A percentile compares a stretch with the other conserved stretches of the same genome.
Conservation (phyloP, 257 asterid genomes). For the Lithospermum erythrorhizon region DNA sequence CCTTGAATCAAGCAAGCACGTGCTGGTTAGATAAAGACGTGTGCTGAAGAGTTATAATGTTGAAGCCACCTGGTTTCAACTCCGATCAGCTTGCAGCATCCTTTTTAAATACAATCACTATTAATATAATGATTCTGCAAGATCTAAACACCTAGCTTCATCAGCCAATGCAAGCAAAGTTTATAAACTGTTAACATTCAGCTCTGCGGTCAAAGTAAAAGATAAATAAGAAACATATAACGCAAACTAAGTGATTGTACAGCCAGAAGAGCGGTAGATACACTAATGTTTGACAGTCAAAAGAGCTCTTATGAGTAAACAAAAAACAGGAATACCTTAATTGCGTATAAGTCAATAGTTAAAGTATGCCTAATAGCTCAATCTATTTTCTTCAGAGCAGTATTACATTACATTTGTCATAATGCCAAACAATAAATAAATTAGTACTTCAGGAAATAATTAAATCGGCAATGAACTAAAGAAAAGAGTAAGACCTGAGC, state of each 20-base stretch:
- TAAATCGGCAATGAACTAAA: slow-evolving; percentile 7
- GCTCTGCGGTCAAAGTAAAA: slow-evolving; percentile 47
- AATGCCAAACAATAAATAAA: slow-evolving; percentile 55
- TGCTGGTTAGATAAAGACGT: too few species aligned
- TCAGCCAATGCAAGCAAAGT: slow-evolving; percentile 78
- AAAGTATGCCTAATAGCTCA: slow-evolving; percentile 96
- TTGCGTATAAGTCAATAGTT: slow-evolving; percentile 86
- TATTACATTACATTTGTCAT: slow-evolving; percentile 65
- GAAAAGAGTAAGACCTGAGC: slow-evolving; percentile 62
- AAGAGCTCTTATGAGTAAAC: not conserved
- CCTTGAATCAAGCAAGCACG: slow-evolving; percentile 36
- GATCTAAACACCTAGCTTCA: slow-evolving; percentile 99
- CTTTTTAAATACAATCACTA: slow-evolving; percentile 94
- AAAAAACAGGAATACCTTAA: slow-evolving; percentile 45
- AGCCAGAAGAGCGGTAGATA: too few species aligned
- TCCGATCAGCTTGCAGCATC: slow-evolving; percentile 99
- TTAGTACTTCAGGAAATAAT: slow-evolving; percentile 15
- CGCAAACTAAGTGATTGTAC: too few species aligned
- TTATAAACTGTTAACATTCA: slow-evolving; percentile 79
- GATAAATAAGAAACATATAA: not conserved
- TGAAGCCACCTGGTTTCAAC: slow-evolving; percentile 26
- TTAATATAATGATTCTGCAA: slow-evolving; percentile 96
- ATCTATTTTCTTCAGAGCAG: slow-evolving; percentile 70
- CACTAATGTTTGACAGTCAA: not conserved
- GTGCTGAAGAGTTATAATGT: too few species aligned